These are phyloP conservation scores for Kwoniella dejecticola DNA, from an alignment of 768 basidiomycete species.

Conservation along the genomic window DNA sequence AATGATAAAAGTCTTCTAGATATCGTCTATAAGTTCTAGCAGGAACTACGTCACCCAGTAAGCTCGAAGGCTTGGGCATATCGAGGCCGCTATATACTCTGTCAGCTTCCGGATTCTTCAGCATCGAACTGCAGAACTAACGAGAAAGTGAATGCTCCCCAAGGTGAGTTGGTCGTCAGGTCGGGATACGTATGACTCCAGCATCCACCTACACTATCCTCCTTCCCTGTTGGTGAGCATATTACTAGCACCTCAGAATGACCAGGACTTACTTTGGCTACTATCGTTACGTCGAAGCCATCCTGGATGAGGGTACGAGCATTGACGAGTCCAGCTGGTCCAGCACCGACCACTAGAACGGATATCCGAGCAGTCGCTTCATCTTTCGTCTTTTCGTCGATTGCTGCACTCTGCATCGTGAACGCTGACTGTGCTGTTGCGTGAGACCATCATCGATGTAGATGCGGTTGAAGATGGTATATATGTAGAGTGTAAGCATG, in stretches of 20 bases:
- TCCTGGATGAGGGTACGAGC: slow-evolving; percentile 13
- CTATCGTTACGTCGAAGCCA: slow-evolving; percentile 14
- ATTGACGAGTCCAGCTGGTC: slow-evolving; percentile 17
- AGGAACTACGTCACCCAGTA: slow-evolving; percentile 10
- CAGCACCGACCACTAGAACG: slow-evolving; percentile 13
- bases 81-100: slow-evolving; percentile 4
- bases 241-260: not conserved
- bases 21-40: slow-evolving; percentile 19
- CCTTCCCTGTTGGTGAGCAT: not conserved
- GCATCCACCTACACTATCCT: slow-evolving; percentile 15
- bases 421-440: not conserved
- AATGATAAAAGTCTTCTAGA: slow-evolving; percentile 20
- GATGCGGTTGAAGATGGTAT: too few species aligned
- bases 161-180: slow-evolving; percentile 18
- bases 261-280: slow-evolving; percentile 13
- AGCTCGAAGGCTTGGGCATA: slow-evolving; percentile 13
- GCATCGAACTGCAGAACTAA: not conserved
- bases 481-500: too few species aligned
- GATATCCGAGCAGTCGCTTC: not conserved
- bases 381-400: not conserved
- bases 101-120: not conserved
- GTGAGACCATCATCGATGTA: too few species aligned
- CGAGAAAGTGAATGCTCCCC: slow-evolving; percentile 23
- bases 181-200: slow-evolving; percentile 18
- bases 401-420: not conserved